These are phyloP conservation scores for Malus hybrid DNA, from an alignment of 331 rosid species.

Conservation along the genomic window DNA sequence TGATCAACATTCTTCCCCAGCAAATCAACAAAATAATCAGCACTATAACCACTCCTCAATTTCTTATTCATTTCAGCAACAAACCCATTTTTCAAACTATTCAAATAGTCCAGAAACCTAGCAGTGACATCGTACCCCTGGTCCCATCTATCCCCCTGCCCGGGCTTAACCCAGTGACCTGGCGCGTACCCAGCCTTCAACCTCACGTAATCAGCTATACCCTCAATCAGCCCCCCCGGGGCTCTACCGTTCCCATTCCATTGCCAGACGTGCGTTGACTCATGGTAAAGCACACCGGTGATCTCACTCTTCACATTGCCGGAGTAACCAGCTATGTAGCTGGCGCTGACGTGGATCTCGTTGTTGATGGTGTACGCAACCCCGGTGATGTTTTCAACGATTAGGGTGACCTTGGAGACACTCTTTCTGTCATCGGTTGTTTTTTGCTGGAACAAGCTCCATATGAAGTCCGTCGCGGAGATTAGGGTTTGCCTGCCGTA, in stretches of 20 bases:
- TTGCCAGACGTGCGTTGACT: constrained; percentile 35
- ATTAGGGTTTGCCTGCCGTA: constrained; percentile 33
- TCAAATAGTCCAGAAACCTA: constrained; percentile 37
- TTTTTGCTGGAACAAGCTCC: constrained; percentile 36
- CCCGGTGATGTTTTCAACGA: constrained; percentile 45
- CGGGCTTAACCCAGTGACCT: constrained; percentile 30
- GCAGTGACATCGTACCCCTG: constrained; percentile 49
- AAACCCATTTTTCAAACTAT: constrained; percentile 36
- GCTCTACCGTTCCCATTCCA: constrained; percentile 34
- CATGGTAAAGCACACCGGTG: constrained; percentile 37
- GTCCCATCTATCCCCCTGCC: constrained; percentile 35
- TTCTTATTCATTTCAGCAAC: constrained; percentile 43
- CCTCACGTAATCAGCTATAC: constrained; percentile 52
- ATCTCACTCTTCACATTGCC: constrained; percentile 30
- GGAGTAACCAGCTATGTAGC: constrained; percentile 21
- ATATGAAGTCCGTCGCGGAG: constrained; percentile 41
- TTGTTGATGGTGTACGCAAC: constrained; percentile 32
- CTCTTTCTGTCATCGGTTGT: constrained; percentile 18
- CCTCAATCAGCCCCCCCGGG: constrained; percentile 44
- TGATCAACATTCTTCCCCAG: constrained; percentile 39
- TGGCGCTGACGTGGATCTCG: constrained; percentile 38
- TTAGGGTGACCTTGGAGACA: constrained; percentile 22
- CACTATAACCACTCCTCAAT: constrained; percentile 28
- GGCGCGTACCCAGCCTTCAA: constrained; percentile 37
- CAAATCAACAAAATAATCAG: constrained; percentile 33